Evolutionary conservation across 768 basidiomycete species (phyloP).

Genomic region (Polyporus arcularius): DNA sequence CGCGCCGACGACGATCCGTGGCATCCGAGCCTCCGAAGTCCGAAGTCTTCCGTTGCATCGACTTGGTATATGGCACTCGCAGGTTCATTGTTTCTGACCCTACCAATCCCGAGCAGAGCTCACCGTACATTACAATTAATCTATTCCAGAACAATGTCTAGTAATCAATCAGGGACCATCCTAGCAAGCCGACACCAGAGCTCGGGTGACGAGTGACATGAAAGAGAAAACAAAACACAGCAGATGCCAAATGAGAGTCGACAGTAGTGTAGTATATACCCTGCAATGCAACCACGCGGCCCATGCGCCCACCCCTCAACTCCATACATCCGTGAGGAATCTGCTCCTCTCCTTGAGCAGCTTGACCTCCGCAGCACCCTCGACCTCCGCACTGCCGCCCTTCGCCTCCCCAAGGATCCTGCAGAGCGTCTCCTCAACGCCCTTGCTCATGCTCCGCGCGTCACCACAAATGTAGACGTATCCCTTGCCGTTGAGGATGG

Average conservation of each 20-base stretch:
- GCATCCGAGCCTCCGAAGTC: not conserved
- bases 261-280: not conserved
- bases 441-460: constrained; percentile 94
- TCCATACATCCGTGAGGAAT: constrained; percentile 86
- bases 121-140: no score
- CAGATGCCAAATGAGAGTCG: not conserved
- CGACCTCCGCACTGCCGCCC: constrained; percentile 84
- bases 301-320: constrained; percentile 6
- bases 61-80: not conserved
- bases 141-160: no score
- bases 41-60: not conserved
- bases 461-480: constrained; percentile 98
- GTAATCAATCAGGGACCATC: no score
- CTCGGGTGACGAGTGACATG: not conserved
- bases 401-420: constrained; percentile 90
- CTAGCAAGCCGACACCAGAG: no score
- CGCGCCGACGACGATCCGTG: not conserved
- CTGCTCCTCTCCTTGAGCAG: constrained; percentile 92
- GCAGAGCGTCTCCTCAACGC: constrained; percentile 88
- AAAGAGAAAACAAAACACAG: not conserved
- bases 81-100: not conserved
- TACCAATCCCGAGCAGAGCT: no score
- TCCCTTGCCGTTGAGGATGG: constrained; percentile 93
- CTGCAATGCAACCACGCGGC: not conserved
- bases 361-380: constrained; percentile 91